Evolutionary conservation across 1,139 yeast species (phyloP), one percentile per base, ranked within the genome.

Genomic region (Diutina scorzettiae): DNA sequence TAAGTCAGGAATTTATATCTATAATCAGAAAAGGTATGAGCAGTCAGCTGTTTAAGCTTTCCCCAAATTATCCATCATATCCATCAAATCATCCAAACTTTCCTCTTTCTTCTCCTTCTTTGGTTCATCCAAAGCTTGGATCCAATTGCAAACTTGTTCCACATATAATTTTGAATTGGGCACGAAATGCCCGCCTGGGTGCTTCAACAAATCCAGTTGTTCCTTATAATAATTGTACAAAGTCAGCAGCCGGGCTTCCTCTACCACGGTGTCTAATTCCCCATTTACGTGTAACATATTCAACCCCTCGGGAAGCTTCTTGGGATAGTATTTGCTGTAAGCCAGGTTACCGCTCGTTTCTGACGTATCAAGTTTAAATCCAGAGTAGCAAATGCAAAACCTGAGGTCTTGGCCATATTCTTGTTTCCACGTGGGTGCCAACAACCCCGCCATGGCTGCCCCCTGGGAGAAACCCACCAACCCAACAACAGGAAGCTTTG

Each of bases 111-210:
- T 47, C 41, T 46, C 48, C 16, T 44, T 49, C 39, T 46, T 48
- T 25, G 46, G 50, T 23, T 48, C 47, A 16, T 48, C 50, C 14
- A 47, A 49, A 2, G 50, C 44, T 42, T 55, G 57, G 27, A 81
- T 63, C 84, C 86, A 80, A 37, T 66, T 65, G 2, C 69, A 55
- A 2, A 81, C 79, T 46, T 78, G 74, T 37, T 70, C 72, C 2
- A 81, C 71, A 53, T 74, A 65, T 5, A 72, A 62, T 54, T 76
- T 78, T 2, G 82, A 71, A 49, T 81, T 81, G 5, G 95, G 95
- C 14, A 84, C 89, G 55, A 79, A 84, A 56, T 85, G 95, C 0
- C 94, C 93, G 29, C 95, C 95, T 2, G 89, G 83, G 55, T 85
- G 95, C 47, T 67, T 73, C 48, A 84, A 55, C 34, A 78, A 47